Evolutionary conservation across 148 eudicot species (phyloP).

Genomic region (Mesembryanthemum crystallinum): DNA sequence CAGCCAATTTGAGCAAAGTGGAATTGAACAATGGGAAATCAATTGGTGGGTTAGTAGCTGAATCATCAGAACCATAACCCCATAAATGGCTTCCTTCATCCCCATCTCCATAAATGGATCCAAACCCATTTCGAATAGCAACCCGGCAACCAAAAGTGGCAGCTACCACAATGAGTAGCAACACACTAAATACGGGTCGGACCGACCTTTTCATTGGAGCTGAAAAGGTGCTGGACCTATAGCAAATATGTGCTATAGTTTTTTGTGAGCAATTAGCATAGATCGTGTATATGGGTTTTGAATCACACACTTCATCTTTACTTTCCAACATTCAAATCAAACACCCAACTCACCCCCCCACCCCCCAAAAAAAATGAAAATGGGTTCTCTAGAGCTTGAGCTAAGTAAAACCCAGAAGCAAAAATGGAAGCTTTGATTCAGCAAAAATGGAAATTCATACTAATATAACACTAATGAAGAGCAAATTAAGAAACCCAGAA

Average conservation of each 20-base stretch:
- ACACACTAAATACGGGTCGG: conserved; percentile 44
- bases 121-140: conserved; percentile 33
- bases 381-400: not conserved
- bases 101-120: conserved; percentile 25
- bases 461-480: not conserved
- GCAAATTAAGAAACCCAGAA: not conserved
- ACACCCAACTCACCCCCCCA: not conserved
- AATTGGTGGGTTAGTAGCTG: not conserved
- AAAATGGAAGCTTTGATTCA: conserved; percentile 9
- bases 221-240: conserved; percentile 26
- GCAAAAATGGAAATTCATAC: not conserved
- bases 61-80: conserved; percentile 13
- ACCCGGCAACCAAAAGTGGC: conserved; percentile 49
- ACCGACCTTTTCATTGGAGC: conserved; percentile 48
- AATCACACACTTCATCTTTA: conserved; percentile 26
- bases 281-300: conserved; percentile 29
- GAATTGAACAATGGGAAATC: conserved; percentile 46
- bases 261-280: conserved; percentile 25
- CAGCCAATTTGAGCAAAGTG: conserved; percentile 57
- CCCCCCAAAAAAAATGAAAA: not conserved
- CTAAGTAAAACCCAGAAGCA: not conserved
- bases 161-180: conserved; percentile 47
- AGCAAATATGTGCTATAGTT: conserved; percentile 29
- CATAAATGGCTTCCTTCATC: conserved; percentile 9
- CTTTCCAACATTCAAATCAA: conserved; percentile 27